These are phyloP conservation scores for Liriodendron chinense DNA, from an alignment of 164 flowering plant species.

Conservation along the genomic window DNA sequence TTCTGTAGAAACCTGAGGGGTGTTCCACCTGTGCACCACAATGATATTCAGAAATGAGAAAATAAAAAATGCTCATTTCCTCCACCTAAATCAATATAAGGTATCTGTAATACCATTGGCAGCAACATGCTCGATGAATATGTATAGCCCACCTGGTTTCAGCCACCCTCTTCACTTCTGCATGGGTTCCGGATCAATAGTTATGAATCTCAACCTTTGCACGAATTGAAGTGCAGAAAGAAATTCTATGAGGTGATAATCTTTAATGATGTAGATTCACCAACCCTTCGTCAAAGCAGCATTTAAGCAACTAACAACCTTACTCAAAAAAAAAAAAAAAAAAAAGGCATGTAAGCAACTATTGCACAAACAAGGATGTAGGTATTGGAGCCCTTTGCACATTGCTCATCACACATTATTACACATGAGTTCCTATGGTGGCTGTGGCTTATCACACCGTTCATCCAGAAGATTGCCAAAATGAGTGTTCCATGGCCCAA, in stretches of 20 bases:
- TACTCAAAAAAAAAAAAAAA: too few relatives aligned
- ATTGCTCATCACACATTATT: too few relatives aligned
- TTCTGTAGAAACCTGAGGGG: constrained; percentile 46
- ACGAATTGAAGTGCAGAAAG: not conserved
- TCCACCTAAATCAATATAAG: not conserved
- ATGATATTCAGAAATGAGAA: not conserved
- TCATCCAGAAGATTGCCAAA: too few relatives aligned
- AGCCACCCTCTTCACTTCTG: constrained; percentile 89
- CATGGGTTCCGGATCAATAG: not conserved
- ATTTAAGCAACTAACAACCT: too few relatives aligned
- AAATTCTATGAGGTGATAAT: not conserved
- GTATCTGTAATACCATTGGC: constrained; percentile 55
- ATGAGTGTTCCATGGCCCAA: too few relatives aligned
- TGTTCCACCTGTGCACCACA: constrained; percentile 60
- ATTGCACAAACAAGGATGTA: too few relatives aligned
- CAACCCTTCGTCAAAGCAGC: not conserved
- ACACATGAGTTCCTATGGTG: too few relatives aligned
- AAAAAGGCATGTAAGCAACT: too few relatives aligned
- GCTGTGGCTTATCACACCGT: too few relatives aligned
- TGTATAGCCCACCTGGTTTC: constrained; percentile 74
- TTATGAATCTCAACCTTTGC: not conserved
- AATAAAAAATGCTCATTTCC: not conserved
- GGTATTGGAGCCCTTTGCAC: too few relatives aligned
- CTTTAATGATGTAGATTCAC: not conserved
- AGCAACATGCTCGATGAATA: constrained; percentile 88